Conservation (phyloP, 2,329 filamentous ascomycete species). For the Verticillium klebahnii region DNA sequence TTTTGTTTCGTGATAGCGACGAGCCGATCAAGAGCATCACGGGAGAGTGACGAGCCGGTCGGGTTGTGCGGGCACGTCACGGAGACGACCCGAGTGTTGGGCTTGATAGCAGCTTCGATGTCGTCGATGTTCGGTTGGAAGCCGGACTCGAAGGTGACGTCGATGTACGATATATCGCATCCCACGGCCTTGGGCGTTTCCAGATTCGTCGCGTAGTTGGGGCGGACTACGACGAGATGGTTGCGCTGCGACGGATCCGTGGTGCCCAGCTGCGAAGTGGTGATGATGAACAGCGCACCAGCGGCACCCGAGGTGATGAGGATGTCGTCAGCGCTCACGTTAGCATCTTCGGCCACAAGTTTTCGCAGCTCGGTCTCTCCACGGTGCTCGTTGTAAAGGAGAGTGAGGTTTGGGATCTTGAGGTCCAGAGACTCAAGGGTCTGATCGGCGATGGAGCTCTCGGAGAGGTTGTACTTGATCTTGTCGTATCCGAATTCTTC, state of each 20-base stretch:
- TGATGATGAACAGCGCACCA: conserved; percentile 15
- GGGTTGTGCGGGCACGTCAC: conserved; percentile 18
- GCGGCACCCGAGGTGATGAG: conserved; percentile 18
- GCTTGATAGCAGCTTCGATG: conserved; percentile 11
- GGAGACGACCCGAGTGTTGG: conserved; percentile 15
- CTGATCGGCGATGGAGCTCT: conserved; percentile 18
- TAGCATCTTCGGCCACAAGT: conserved; percentile 8
- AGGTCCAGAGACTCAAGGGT: conserved; percentile 13
- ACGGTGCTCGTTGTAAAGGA: conserved; percentile 17
- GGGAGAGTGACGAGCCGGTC: conserved; percentile 10
- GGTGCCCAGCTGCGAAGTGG: conserved; percentile 11
- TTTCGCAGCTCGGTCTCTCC: conserved; percentile 12
- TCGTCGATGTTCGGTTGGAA: conserved; percentile 11
- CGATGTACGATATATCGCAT: conserved; percentile 16
- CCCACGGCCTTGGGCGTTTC: conserved; percentile 17
- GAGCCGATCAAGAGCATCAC: conserved; percentile 2
- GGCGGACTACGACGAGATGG: conserved; percentile 16
- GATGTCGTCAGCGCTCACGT: conserved; percentile 13
- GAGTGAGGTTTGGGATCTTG: conserved; percentile 11
- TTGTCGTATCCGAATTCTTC: conserved; percentile 16
- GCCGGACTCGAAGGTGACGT: conserved; percentile 13
- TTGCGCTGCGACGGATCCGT: neutral
- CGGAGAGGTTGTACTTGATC: conserved; percentile 18
- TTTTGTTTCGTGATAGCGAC: conserved; percentile 12
- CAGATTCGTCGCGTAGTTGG: conserved; percentile 19